phyloP scores from a whole-genome alignment of 2,329 filamentous ascomycete genomes.

The Dactylellina haptotyla region DNA sequence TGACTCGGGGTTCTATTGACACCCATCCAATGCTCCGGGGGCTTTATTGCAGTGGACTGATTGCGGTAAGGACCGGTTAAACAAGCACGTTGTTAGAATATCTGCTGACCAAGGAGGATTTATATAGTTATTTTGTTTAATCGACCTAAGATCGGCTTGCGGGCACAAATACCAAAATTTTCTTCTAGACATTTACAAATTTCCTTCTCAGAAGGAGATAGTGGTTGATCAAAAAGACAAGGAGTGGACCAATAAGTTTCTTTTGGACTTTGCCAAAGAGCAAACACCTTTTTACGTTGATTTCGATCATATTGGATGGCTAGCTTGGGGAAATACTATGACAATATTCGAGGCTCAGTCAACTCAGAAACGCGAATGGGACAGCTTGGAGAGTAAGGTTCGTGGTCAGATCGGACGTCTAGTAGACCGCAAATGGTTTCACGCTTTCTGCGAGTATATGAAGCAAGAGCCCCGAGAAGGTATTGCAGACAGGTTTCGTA shows the following conservation, averaged over 20 bases:
- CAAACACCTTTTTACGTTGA: conserved; percentile 90
- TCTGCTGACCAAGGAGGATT: background rate
- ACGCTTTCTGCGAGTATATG: conserved; percentile 87
- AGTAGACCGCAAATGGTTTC: conserved; percentile 85
- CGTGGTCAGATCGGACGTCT: conserved; percentile 82
- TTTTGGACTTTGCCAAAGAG: conserved; percentile 79
- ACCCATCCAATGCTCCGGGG: conserved; percentile 85
- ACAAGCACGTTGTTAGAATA: background rate
- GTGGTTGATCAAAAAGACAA: conserved; percentile 78
- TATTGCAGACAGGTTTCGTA: conserved; percentile 84
- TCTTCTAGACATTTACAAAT: conserved; percentile 79
- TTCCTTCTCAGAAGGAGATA: conserved; percentile 79
- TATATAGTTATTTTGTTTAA: conserved; percentile 75
- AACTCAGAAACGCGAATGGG: conserved; percentile 74
- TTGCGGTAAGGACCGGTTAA: conserved; percentile 61
- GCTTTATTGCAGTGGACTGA: conserved; percentile 83
- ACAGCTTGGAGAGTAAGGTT: conserved; percentile 78
- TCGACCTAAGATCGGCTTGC: conserved; percentile 87
- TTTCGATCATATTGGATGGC: conserved; percentile 91
- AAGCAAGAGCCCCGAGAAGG: conserved; percentile 94
- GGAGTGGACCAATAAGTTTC: conserved; percentile 79
- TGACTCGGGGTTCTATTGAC: conserved; percentile 84
- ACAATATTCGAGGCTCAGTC: conserved; percentile 80
- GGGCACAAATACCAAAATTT: conserved; percentile 88
- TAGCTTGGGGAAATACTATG: conserved; percentile 92